Evolutionary conservation across 768 basidiomycete genomes (phyloP), one percentile per base, ranked within the genome.

Genomic region (Cystofilobasidium bisporidii): DNA sequence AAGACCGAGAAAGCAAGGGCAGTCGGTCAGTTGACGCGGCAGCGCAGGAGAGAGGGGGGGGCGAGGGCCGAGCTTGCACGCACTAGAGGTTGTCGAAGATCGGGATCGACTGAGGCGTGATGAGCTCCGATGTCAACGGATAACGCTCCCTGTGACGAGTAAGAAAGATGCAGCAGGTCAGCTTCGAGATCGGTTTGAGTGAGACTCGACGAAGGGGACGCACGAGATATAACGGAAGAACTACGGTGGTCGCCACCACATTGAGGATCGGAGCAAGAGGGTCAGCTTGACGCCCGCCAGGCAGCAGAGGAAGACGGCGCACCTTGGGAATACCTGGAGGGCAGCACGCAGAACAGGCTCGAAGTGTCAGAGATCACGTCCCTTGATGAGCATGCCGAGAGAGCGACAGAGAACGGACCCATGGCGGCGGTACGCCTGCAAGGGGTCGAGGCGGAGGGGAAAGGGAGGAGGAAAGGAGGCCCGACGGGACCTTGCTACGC

Each of bases 41-140:
- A n/a, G n/a, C n/a, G n/a, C n/a, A n/a, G n/a, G n/a, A n/a, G n/a
- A n/a, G n/a, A 45, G 32, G 22, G 40, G 15, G 45, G 15, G 4
- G 18, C 15, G 18, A 55, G 47, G 17, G 36, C 12, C 4, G 26
- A 22, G 15, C 1, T 3, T 2, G 57, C 22, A 72, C 76, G 69
- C 64, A 75, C 73, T 78, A 78, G 40, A 78, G 71, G 61, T 78
- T 78, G 69, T 78, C 94, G 75, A 99, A 99, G 78, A 97, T 96
- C 20, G 92, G 94, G 70, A 99, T 98, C 81, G 92, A 91, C 80
- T 97, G 96, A 81, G 96, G 92, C 77, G 94, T 86, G 71, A 98
- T 96, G 67, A 98, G 82, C 77, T 98, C 96, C 22, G 94, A 98
- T 20, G 93, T 99, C 72, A 99, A 83, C 61, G 96, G 94, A 77